Conservation (phyloP, 257 asterid genomes). For the Asclepias syriaca region DNA sequence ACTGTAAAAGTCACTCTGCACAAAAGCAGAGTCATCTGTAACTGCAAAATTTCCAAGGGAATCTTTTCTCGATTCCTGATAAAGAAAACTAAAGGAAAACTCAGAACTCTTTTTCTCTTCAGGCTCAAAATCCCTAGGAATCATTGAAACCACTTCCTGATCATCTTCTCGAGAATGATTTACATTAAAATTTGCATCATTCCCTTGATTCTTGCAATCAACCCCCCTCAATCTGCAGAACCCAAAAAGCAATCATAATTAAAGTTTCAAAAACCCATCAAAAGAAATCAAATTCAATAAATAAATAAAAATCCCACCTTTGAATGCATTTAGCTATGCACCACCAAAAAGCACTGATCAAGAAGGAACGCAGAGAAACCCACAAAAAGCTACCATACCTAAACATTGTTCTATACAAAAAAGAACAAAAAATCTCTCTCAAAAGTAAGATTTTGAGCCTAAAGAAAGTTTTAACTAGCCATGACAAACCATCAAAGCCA, state of each 20-base stretch:
- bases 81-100: constrained; percentile 8
- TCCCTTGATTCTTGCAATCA: constrained; percentile 22
- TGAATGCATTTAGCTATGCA: constrained; percentile 22
- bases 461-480: constrained; percentile 21
- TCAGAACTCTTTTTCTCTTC: constrained; percentile 9
- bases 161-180: constrained; percentile 28
- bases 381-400: constrained; percentile 25
- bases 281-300: neutral
- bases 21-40: constrained; percentile 45
- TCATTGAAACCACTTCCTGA: constrained; percentile 22
- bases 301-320: constrained; percentile 34
- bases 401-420: constrained; percentile 24
- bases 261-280: neutral
- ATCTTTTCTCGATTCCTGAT: constrained; percentile 15
- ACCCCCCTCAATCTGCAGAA: constrained; percentile 32
- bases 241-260: neutral
- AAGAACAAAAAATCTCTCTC: constrained; percentile 8
- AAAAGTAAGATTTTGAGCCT: constrained; percentile 31
- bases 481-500: constrained; percentile 27
- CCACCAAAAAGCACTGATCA: constrained; percentile 34
- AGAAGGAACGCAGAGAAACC: constrained; percentile 28
- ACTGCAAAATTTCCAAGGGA: constrained; percentile 11
- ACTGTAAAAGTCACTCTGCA: constrained; percentile 22
- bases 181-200: constrained; percentile 22
- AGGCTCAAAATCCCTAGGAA: constrained; percentile 18